These are phyloP conservation scores for Diaporthe batatas DNA, from an alignment of 2,329 filamentous ascomycete species.

Conservation along the genomic window DNA sequence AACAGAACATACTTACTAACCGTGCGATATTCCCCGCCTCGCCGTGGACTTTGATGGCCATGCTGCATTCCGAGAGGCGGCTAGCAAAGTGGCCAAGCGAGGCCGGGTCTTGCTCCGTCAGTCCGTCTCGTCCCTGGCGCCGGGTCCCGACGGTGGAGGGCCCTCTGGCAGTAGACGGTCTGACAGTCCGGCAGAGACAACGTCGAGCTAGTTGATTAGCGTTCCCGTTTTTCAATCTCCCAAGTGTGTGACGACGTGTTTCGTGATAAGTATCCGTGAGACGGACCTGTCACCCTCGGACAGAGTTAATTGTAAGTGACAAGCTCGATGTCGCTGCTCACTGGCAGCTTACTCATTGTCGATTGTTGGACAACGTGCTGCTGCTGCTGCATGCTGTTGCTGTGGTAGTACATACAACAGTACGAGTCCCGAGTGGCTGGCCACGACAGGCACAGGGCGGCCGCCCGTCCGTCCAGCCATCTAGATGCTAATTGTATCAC, in stretches of 20 bases:
- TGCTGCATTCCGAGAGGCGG: conserved; percentile 15
- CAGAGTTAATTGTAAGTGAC: background rate
- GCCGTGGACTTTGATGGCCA: background rate
- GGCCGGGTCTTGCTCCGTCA: conserved; percentile 12
- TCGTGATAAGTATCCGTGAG: conserved; percentile 12
- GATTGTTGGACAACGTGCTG: background rate
- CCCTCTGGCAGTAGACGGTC: background rate
- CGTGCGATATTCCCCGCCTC: conserved; percentile 6
- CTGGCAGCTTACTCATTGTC: background rate
- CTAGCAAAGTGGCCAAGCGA: conserved; percentile 2
- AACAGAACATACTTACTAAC: too few relatives aligned
- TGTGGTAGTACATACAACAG: background rate
- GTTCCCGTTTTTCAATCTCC: background rate
- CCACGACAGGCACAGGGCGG: background rate
- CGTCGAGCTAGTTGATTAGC: background rate
- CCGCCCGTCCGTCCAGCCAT: background rate
- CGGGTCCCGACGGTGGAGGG: conserved; percentile 12
- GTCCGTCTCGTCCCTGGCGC: conserved; percentile 20
- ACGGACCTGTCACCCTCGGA: conserved; percentile 21
- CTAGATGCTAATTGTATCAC: background rate
- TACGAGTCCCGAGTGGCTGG: background rate
- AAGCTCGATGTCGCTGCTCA: conserved; percentile 10
- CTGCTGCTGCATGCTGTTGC: background rate
- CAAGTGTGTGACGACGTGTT: background rate
- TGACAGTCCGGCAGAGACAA: conserved; percentile 18